Evolutionary conservation across 2,329 filamentous ascomycete species (phyloP).

Genomic region (Aspergillus hiratsukae): DNA sequence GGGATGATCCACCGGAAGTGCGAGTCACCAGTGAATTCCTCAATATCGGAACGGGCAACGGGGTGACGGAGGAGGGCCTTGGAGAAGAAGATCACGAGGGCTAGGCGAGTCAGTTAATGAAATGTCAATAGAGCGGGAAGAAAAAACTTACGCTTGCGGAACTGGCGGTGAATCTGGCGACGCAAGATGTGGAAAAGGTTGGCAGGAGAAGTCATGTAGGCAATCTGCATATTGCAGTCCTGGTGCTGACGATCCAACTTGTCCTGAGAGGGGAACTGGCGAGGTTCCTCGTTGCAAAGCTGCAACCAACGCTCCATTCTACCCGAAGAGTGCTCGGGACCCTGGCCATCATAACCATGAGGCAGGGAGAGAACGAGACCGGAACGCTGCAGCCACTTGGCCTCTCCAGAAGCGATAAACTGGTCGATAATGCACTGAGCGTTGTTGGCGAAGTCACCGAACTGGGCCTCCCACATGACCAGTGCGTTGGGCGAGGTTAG

Average conservation of each 20-base stretch:
- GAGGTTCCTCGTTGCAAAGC: conserved; percentile 94
- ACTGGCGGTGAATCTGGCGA: conserved; percentile 97
- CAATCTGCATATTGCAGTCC: conserved; percentile 99
- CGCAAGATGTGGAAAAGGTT: conserved; percentile 96
- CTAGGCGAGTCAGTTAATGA: conserved; percentile 42
- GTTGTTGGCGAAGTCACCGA: conserved; percentile 99
- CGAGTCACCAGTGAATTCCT: conserved; percentile 85
- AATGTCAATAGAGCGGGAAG: not conserved
- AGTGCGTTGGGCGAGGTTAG: conserved; percentile 93
- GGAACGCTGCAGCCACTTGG: conserved; percentile 98
- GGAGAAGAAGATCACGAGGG: conserved; percentile 96
- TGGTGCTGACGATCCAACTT: conserved; percentile 97
- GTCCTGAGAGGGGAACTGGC: conserved; percentile 80
- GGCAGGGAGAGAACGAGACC: conserved; percentile 94
- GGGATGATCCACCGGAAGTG: conserved; percentile 97
- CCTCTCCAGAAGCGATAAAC: conserved; percentile 95
- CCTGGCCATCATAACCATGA: conserved; percentile 97
- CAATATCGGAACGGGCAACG: conserved; percentile 79
- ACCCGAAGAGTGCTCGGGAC: conserved; percentile 95
- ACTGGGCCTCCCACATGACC: conserved; percentile 99
- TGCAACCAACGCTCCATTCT: conserved; percentile 97
- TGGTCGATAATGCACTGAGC: conserved; percentile 98
- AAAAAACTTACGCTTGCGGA: conserved; percentile 83
- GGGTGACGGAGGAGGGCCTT: conserved; percentile 95
- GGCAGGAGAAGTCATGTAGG: conserved; percentile 91